Base-by-base conservation (phyloP, 306 rosid genomes). In the Castanea sativa region DNA sequence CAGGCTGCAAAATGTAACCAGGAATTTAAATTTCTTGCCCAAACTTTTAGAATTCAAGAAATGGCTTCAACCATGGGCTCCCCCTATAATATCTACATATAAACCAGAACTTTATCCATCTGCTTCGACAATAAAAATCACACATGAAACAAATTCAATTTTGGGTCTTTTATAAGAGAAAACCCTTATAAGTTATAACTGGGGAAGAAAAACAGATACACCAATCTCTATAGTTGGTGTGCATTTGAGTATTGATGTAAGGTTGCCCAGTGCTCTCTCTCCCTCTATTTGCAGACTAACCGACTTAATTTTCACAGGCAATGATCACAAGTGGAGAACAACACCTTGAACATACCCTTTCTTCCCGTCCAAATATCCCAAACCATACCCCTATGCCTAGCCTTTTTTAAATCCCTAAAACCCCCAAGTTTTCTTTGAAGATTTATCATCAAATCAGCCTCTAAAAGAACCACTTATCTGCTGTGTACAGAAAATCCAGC, bases 1-100 rank as follows among this genome's bases (percentile, higher is more conserved):
- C 94, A 49, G 98, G 93, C 99, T 95, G 92, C 85, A 89, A 83
- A 75, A 57, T 76, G 80, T 71, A 78, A 65, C 79, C 32, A 78
- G 73, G 75, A 55, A 53, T 73, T 81, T 56, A 77, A 87, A 52
- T 76, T 81, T 68, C 51, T 19, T 33, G 32, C 59, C 60, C 74
- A 20, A 35, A 79, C 45, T 45, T 76, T 73, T 33, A 16, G 55
- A 81, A 76, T 20, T 10, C 16, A 71, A 53, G 63, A 79, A 51
- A 84, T 69, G 27, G n/a, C 63, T 30, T 58, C 63, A 56, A 79
- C 57, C n/a, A 69, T 18, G 57, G 55, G 60, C 73, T 33, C 58
- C 35, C 58, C 49, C 53, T 52, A 23, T 15, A 35, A 55, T 18
- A 68, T 51, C 69, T 69, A 67, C 38, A 19, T 41, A 70, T 80